Base-by-base conservation (phyloP, 257 asterid genomes). In the Nicotiana undulata region DNA sequence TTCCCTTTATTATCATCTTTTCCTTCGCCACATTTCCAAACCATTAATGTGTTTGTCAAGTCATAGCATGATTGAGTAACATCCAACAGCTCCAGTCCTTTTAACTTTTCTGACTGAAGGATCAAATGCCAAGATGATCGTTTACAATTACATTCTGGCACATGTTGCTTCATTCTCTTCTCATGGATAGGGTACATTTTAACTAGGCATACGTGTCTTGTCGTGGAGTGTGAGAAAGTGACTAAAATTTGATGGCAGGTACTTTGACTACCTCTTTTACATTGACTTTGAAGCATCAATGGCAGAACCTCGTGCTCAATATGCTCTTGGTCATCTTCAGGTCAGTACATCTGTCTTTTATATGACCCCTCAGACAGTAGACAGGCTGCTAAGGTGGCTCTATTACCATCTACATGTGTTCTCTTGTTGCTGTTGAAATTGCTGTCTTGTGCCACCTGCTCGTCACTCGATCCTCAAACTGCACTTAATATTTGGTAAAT, bases 281-380 rank as follows among this genome's bases (percentile, higher is more conserved):
- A 90, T 96, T 9, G 99, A 96, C 77, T 92, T 94, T 76, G 97
- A 94, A 88, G 97, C 99, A 40, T 96, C 99, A 0, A 92, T 96
- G 99, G 98, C 93, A 0, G 98, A 96, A 72, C 88, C 95, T 34
- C 93, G 98, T 26, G 95, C 98, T 79, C 98, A 94, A 82, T 65
- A 82, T 77, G 95, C 97, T 53, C 82, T 94, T 15, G 93, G 86
- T 11, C 93, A 92, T 86, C 89, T 92, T 75, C 93, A 92, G 91
- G 97, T 90, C 40, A 77, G 87, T 72, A 72, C 59, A 72, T 44
- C 60, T 46, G 26, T 72, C 40, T 24, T 24, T 59, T 18, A 56
- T 26, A 28, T 6, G n/a, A 9, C 8, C 53, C 60, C n/a, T 58
- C 32, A 12, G 32, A 49, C 31, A 5, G 59, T 5, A 22, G 13